Evolutionary conservation across 2,329 filamentous ascomycete species (phyloP), one percentile per base, ranked within the genome.

Genomic region (Cryphonectria naterciae): DNA sequence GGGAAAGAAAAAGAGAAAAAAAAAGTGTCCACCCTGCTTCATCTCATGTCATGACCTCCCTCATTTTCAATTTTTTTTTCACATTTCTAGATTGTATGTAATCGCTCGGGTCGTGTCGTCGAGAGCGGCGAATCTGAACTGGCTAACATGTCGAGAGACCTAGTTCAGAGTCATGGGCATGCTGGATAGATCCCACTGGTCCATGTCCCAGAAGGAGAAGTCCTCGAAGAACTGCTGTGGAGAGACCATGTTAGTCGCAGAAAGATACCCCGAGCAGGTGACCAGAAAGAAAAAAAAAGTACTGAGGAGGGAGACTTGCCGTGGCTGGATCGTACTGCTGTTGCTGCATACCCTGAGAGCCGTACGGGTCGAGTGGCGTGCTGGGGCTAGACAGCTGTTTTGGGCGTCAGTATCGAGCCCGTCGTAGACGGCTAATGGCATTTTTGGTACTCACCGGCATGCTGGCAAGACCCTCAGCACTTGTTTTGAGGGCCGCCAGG

Each of bases 401-500:
- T 46, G n/a, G 5, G 13, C 22, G 19, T 41, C 54, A 62, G n/a
- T n/a, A 49, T n/a, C 17, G 46, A 39, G 37, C 11, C 6, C 22
- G 22, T 2, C 46, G 2, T 49, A n/a, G 46, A n/a, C 22, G 19
- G 19, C 46, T 7, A 4, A n/a, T 49, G 22, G 22, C 19, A n/a
- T n/a, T 6, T 49, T 49, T n/a, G 32, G 32, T 32, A 70, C 77
- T 76, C 73, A 79, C 78, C 70, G 77, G 74, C 72, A 79, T 75
- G 22, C 75, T 76, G 5, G 77, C 70, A 58, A 80, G 77, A 1
- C 65, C 63, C 37, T 86, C 84, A 22, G 81, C 79, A 56, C 76
- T 85, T 61, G 81, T 77, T 60, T 83, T 83, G 39, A 84, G 81
- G 32, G 83, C 81, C 68, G 82, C 81, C 67, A 85, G 75, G 61